Percentiles rank a stretch among this genome's conserved stretches.
These are phyloP conservation scores for Nothophoma quercina DNA, from an alignment of 2,329 filamentous ascomycete species.

Conservation along the genomic window DNA sequence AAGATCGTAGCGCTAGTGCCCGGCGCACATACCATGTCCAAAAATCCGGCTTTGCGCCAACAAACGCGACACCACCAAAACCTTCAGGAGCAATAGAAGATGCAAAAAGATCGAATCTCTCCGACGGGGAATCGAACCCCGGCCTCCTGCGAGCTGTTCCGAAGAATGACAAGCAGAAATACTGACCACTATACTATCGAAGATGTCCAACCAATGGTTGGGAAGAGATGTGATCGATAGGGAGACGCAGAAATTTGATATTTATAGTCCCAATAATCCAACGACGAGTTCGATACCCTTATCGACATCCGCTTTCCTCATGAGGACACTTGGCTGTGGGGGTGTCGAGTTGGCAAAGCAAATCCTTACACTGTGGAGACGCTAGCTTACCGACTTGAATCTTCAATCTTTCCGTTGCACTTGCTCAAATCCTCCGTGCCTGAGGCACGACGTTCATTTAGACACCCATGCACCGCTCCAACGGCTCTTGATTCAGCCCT, in stretches of 20 bases:
- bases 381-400: background rate
- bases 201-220: slow-evolving; percentile 11
- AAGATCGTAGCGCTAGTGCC: too few species aligned
- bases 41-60: background rate
- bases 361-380: background rate
- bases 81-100: background rate
- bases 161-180: slow-evolving; percentile 16
- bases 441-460: too few species aligned
- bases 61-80: background rate
- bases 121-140: slow-evolving; percentile 22
- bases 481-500: background rate
- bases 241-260: rapidly evolving
- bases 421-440: too few species aligned
- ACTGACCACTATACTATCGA: slow-evolving; percentile 21
- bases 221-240: slow-evolving; percentile 13
- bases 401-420: too few species aligned
- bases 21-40: background rate
- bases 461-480: too few species aligned
- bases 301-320: too few species aligned
- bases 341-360: too few species aligned
- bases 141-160: slow-evolving; percentile 19
- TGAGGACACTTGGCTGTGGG: too few species aligned
- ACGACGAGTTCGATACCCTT: too few species aligned
- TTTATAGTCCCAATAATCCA: too few species aligned
- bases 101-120: slow-evolving; percentile 11